Evolutionary conservation across 2,329 filamentous ascomycete species (phyloP), one percentile per base, ranked within the genome.

Genomic region (Escovopsis sp.): DNA sequence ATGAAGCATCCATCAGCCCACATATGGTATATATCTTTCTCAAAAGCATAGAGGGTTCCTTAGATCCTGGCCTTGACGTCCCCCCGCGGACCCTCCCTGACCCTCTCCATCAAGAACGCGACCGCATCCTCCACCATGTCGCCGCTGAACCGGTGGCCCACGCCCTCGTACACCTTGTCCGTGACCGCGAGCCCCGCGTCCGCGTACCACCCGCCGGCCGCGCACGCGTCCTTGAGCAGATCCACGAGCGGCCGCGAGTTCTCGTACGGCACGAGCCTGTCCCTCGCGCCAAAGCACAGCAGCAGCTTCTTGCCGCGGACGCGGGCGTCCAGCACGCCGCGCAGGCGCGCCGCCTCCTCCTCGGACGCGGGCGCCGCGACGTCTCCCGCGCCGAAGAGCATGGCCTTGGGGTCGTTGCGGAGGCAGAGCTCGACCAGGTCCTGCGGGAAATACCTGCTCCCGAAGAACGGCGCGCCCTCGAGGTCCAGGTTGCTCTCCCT

Each of bases 381-480:
- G 4, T 59, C 45, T 0, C 53, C 53, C 1, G 69, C 65, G 38
- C 74, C 73, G 5, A 93, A 78, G 9, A 94, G 61, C 6, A 91
- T 64, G 2, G 75, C 80, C 18, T 81, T 82, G 0, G 89, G 87
- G 53, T 98, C 91, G 45, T 71, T 75, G 42, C 70, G 72, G 19
- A 70, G 63, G 28, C 86, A 73, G 0, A 75, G 70, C 1, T 70
- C 62, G 1, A 88, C 62, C 6, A 95, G 70, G 0, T 76, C 70
- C 0, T 62, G 58, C 0, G 89, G 88, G 52, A 95, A 94, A 54
- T 88, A 82, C 34, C 63, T 64, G 44, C 82, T 87, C 3, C 86
- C 85, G 1, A 93, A 55, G 54, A 96, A 93, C 0, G 70, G 62
- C 0, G 66, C 60, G 0, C 79, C 80, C 0, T 69, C 67, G 12